These are phyloP conservation scores for Alternaria sp. DNA, from an alignment of 2,329 filamentous ascomycete species.

Conservation along the genomic window DNA sequence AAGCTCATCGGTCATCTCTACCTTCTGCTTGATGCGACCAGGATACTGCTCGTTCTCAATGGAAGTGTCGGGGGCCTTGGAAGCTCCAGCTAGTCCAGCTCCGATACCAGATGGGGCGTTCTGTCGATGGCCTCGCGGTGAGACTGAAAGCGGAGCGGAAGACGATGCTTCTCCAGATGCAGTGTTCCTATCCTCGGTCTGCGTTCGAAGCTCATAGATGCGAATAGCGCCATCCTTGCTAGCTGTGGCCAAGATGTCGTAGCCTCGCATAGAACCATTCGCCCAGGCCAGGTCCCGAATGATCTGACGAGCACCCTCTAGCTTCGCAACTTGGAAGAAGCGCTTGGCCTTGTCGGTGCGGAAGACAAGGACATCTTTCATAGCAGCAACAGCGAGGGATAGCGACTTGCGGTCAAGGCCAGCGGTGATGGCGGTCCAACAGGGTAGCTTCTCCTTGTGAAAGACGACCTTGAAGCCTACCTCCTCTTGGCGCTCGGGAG, in stretches of 20 bases:
- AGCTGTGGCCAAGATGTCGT: constrained; percentile 88
- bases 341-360: constrained; percentile 76
- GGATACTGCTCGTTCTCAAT: constrained; percentile 64
- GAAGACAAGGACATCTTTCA: constrained; percentile 83
- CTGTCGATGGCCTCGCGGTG: constrained; percentile 35
- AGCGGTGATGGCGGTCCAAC: constrained; percentile 77
- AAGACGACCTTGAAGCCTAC: constrained; percentile 85
- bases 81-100: constrained; percentile 57
- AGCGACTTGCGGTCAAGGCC: constrained; percentile 82
- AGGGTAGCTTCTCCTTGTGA: constrained; percentile 83
- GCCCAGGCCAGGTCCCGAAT: constrained; percentile 93
- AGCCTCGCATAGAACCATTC: constrained; percentile 85
- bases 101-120: constrained; percentile 60
- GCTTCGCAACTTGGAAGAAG: constrained; percentile 83
- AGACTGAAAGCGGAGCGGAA: constrained; percentile 19
- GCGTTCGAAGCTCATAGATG: constrained; percentile 80
- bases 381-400: constrained; percentile 82
- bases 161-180: constrained; percentile 28
- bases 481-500: constrained; percentile 79
- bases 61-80: constrained; percentile 54
- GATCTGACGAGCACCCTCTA: constrained; percentile 75
- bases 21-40: constrained; percentile 70
- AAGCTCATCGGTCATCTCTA: constrained; percentile 69
- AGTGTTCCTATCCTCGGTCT: constrained; percentile 52
- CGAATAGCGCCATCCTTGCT: constrained; percentile 90